Evolutionary conservation across 169 alveolate species (phyloP), one percentile per base, ranked within the genome.

Genomic region (Babesia caballi): DNA sequence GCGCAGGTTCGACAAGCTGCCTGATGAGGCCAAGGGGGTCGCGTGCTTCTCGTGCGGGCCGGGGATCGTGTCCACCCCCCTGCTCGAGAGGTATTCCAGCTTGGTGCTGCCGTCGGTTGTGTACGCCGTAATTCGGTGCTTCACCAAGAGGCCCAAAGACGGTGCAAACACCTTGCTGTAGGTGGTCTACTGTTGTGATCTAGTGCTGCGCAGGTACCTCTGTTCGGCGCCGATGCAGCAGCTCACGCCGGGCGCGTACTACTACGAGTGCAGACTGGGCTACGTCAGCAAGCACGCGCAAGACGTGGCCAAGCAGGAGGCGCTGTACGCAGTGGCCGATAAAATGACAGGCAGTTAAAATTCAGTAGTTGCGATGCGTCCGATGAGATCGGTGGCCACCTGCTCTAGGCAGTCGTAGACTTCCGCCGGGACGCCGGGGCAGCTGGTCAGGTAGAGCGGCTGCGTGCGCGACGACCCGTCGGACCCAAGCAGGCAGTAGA

Each of bases 271-370:
- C 28, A 40, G 32, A 42, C 41, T 77, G 38, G 85, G 72, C 4
- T 77, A 60, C 35, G 85, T 77, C 30, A 66, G 82, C 42, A 67
- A 67, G 41, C 53, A 77, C 35, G 85, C 85, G n/a, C 82, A 77
- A 23, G 82, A 77, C 32, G 50, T 27, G 1, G 33, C 58, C 19
- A 32, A 58, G 28, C 78, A 77, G 50, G 85, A 77, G 44, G 58
- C 70, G 14, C 60, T 77, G 30, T 77, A 61, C 54, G 44, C 12
- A 23, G 32, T 77, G 8, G 80, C 72, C 2, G 85, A 77, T 19
- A 71, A 66, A 41, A 58, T 77, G 28, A 0, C 40, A 9, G 32
- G 21, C 28, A 66, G 30, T 52, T 66, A 66, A 36, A 25, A 41
- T 15, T 54, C 60, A 38, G 14, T 58, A 42, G n/a, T 63, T 44